Conservation (phyloP, 371 early-diverging fungal species). For the Zychaea mexicana region DNA sequence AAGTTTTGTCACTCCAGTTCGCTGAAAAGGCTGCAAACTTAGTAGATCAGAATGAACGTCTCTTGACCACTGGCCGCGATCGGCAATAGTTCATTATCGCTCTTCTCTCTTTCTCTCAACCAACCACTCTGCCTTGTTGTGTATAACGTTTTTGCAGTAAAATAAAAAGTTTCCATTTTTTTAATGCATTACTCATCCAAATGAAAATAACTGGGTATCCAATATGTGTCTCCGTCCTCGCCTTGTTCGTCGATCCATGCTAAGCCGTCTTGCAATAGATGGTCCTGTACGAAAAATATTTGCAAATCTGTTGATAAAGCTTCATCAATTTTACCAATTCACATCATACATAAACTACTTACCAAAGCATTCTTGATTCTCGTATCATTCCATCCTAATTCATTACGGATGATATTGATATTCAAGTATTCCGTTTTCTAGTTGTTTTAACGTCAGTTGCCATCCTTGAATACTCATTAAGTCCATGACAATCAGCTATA, state of each 20-base stretch:
- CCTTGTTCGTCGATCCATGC: slow-evolving; percentile 83
- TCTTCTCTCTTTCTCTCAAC: background rate
- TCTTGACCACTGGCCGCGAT: slow-evolving; percentile 56
- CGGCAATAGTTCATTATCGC: slow-evolving; percentile 6
- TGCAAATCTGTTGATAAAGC: too few species aligned
- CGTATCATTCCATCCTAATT: slow-evolving; percentile 64
- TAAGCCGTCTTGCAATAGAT: slow-evolving; percentile 76
- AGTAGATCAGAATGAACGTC: slow-evolving; percentile 91
- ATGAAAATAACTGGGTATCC: slow-evolving; percentile 81
- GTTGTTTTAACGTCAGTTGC: too few species aligned
- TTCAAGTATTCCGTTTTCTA: slow-evolving; percentile 71
- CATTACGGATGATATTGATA: slow-evolving; percentile 45
- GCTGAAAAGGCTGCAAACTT: slow-evolving; percentile 87
- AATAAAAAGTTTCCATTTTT: background rate
- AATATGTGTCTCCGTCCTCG: slow-evolving; percentile 60
- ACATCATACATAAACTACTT: too few species aligned
- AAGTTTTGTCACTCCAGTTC: slow-evolving; percentile 83
- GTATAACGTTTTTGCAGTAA: background rate
- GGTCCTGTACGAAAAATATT: slow-evolving; percentile 55
- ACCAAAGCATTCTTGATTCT: slow-evolving; percentile 54
- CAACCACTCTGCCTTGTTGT: background rate
- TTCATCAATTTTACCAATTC: too few species aligned
- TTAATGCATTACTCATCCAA: slow-evolving; percentile 12
- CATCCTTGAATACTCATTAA: background rate
- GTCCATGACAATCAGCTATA: slow-evolving; percentile 12